These are phyloP conservation scores for Tuber brumale DNA, from an alignment of 495 filamentous ascomycete species.

Conservation along the genomic window DNA sequence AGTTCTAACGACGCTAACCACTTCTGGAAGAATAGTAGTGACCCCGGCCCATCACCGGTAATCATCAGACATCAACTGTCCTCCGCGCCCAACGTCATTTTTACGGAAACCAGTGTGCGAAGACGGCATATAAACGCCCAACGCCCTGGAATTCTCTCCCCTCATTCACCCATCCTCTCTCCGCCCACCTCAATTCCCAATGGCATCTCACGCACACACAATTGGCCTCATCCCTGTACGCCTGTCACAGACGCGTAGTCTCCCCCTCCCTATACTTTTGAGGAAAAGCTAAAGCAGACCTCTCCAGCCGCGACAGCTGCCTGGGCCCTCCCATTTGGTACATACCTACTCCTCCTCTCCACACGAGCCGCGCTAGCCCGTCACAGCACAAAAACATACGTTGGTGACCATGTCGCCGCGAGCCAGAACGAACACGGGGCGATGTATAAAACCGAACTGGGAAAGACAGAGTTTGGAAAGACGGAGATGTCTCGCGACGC, in stretches of 20 bases:
- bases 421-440: slow-evolving; percentile 10
- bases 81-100: not conserved
- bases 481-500: not conserved
- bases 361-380: slow-evolving; percentile 35
- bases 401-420: slow-evolving; percentile 41
- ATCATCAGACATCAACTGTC: not conserved
- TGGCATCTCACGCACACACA: not conserved
- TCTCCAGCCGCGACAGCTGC: slow-evolving; percentile 44
- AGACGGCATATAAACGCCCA: not conserved
- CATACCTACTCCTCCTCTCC: slow-evolving; percentile 49
- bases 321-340: slow-evolving; percentile 21
- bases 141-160: not conserved
- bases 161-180: too few relatives aligned
- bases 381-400: too few relatives aligned
- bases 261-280: slow-evolving; percentile 45
- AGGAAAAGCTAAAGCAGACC: slow-evolving; percentile 45
- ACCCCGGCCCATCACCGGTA: not conserved
- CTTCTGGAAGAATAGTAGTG: not conserved
- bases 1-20: not conserved
- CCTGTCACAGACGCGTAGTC: slow-evolving; percentile 46
- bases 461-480: not conserved
- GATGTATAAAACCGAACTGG: slow-evolving; percentile 8
- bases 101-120: not conserved
- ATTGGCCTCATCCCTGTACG: slow-evolving; percentile 25
- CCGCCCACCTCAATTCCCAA: not conserved